A percentile compares a stretch with the other conserved stretches of the same genome.
These are phyloP conservation scores for Geotrichum cucujoidarum DNA, from an alignment of 1,139 yeast genomes.

Conservation along the genomic window DNA sequence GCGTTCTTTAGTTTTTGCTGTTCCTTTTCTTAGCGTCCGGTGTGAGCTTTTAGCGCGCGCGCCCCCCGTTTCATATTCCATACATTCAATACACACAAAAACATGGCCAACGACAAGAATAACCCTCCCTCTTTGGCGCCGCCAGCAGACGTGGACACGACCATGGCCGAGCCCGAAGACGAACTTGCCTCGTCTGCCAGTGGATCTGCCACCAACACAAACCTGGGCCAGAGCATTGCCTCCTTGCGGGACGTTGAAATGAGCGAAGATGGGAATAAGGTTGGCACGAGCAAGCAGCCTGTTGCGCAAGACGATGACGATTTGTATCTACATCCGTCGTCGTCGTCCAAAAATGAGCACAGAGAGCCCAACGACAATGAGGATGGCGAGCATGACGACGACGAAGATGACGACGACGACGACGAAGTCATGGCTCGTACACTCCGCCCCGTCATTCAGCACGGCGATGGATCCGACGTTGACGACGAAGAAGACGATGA, in stretches of 20 bases:
- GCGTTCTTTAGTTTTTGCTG: too few species aligned
- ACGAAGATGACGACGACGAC: conserved; percentile 23
- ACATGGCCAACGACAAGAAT: too few species aligned
- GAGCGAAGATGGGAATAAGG: conserved; percentile 24
- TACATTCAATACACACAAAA: too few species aligned
- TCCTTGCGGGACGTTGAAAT: conserved; percentile 18
- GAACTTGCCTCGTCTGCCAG: background rate
- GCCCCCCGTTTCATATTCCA: too few species aligned
- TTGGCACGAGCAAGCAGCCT: conserved; percentile 21
- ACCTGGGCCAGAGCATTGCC: conserved; percentile 4
- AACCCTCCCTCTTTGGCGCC: too few species aligned
- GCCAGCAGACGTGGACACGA: background rate
- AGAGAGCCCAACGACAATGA: conserved; percentile 28
- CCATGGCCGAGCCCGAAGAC: conserved; percentile 17
- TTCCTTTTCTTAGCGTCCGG: too few species aligned
- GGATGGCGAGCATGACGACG: conserved; percentile 29
- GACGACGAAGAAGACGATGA: conserved; percentile 30
- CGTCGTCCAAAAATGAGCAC: too few species aligned
- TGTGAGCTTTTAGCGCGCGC: too few species aligned
- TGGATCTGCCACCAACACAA: background rate
- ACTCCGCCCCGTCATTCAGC: conserved; percentile 14
- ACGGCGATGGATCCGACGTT: conserved; percentile 28
- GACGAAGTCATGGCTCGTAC: conserved; percentile 25
- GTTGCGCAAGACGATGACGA: conserved; percentile 26
- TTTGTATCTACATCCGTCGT: conserved; percentile 10